Conservation (phyloP, 2,329 filamentous ascomycete genomes). For the Ophiocordyceps robertsii region DNA sequence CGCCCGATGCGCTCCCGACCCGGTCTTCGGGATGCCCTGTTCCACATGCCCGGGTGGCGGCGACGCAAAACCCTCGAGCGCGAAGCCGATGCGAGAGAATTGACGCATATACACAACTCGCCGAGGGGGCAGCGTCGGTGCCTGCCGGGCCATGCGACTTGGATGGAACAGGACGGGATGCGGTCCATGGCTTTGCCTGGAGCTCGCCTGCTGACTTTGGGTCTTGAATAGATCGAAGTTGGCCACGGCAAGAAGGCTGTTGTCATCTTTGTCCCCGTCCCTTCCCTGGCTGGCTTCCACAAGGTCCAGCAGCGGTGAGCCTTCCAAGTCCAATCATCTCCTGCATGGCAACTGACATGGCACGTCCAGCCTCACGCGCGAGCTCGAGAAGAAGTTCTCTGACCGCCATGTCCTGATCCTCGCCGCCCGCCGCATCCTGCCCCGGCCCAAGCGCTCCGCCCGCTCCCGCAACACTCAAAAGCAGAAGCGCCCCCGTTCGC, state of each 20-base stretch:
- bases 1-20: not conserved
- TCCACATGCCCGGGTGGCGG: slow-evolving; percentile 22
- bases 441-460: slow-evolving; percentile 95
- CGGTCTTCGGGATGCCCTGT: slow-evolving; percentile 23
- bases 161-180: slow-evolving; percentile 60
- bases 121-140: slow-evolving; percentile 14
- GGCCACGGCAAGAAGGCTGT: slow-evolving; percentile 99
- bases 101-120: slow-evolving; percentile 2
- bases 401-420: slow-evolving; percentile 99
- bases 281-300: slow-evolving; percentile 97
- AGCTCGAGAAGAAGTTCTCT: slow-evolving; percentile 99
- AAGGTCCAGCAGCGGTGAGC: slow-evolving; percentile 98
- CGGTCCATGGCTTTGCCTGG: slow-evolving; percentile 58
- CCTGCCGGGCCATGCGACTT: slow-evolving; percentile 25
- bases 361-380: slow-evolving; percentile 75
- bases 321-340: not conserved
- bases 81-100: slow-evolving; percentile 12
- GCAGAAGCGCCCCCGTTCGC: slow-evolving; percentile 96
- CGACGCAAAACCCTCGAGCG: slow-evolving; percentile 9
- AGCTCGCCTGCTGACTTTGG: slow-evolving; percentile 65
- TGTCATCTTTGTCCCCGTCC: slow-evolving; percentile 99
- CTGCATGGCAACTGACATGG: too few species aligned
- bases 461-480: slow-evolving; percentile 92
- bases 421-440: slow-evolving; percentile 95
- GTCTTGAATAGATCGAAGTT: slow-evolving; percentile 85